Conservation (phyloP, 768 basidiomycete species). For the Amanita muscaria region DNA sequence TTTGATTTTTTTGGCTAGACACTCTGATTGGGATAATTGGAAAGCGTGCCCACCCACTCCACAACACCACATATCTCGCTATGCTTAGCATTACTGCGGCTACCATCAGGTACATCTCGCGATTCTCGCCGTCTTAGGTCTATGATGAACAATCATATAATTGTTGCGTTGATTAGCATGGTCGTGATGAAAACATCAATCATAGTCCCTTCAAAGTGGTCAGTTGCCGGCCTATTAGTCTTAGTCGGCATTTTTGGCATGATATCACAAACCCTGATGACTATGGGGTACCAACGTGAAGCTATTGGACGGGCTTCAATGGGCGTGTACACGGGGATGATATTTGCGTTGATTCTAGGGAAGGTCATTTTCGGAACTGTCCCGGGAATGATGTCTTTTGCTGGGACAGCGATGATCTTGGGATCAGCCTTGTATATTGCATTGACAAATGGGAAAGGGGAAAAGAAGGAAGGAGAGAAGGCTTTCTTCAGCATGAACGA, state of each 20-base stretch:
- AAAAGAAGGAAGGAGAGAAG: too few species aligned
- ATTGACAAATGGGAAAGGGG: background rate
- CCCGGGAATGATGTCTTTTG: background rate
- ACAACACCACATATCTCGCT: constrained; percentile 62
- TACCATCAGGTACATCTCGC: constrained; percentile 23
- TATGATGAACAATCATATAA: too few species aligned
- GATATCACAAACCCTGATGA: constrained; percentile 33
- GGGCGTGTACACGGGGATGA: constrained; percentile 36
- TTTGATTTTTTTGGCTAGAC: too few species aligned
- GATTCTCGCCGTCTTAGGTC: too few species aligned
- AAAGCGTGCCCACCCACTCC: constrained; percentile 65
- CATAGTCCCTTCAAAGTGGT: constrained; percentile 33
- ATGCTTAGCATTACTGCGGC: constrained; percentile 41
- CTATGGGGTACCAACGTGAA: constrained; percentile 49
- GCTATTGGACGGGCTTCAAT: constrained; percentile 52
- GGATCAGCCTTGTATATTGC: constrained; percentile 1
- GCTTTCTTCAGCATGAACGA: background rate
- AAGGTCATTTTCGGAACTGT: background rate
- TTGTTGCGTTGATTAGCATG: constrained; percentile 35
- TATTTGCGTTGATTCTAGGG: constrained; percentile 6
- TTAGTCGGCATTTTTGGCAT: constrained; percentile 49
- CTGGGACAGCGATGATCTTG: constrained; percentile 2
- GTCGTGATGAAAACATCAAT: constrained; percentile 27
- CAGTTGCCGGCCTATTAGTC: constrained; percentile 37
- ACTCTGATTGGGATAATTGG: constrained; percentile 56